A percentile compares a stretch with the other conserved stretches of the same genome.
Conservation (phyloP, 2,329 filamentous ascomycete species). For the Ophiostoma quercus region DNA sequence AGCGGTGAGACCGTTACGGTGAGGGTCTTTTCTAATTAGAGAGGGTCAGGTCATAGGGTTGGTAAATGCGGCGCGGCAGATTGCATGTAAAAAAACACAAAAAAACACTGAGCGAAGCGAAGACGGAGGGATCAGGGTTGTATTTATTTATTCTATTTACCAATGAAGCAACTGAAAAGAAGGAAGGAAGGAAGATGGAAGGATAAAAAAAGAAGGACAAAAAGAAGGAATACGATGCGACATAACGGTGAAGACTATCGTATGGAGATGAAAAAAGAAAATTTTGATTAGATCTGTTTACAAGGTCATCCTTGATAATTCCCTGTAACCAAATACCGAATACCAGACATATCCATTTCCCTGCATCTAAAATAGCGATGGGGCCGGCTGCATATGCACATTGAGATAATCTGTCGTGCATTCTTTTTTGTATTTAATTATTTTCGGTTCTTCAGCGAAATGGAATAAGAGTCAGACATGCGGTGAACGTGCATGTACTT, state of each 20-base stretch:
- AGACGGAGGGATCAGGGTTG: constrained; percentile 11
- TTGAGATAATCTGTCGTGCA: neutral
- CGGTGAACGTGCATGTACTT: constrained; percentile 11
- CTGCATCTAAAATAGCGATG: constrained; percentile 9
- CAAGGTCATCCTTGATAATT: neutral
- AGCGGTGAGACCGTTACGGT: constrained; percentile 13
- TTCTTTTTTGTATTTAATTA: neutral
- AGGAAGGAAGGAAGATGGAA: constrained; percentile 2
- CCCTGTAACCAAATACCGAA: neutral
- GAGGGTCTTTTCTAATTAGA: neutral
- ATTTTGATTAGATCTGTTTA: neutral
- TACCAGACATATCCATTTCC: neutral
- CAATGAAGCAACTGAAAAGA: neutral
- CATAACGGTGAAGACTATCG: neutral
- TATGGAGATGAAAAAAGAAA: neutral
- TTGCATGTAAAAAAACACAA: too few species aligned
- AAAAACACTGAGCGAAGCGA: neutral
- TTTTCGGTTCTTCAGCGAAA: neutral
- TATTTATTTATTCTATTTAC: neutral
- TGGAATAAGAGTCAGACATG: constrained; percentile 12
- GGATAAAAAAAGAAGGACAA: neutral
- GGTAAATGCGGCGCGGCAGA: too few species aligned
- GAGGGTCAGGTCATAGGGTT: neutral
- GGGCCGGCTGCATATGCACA: neutral
- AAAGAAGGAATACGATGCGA: neutral